Base-by-base conservation (phyloP, 257 asterid genomes). In the Forsythia viridissima region DNA sequence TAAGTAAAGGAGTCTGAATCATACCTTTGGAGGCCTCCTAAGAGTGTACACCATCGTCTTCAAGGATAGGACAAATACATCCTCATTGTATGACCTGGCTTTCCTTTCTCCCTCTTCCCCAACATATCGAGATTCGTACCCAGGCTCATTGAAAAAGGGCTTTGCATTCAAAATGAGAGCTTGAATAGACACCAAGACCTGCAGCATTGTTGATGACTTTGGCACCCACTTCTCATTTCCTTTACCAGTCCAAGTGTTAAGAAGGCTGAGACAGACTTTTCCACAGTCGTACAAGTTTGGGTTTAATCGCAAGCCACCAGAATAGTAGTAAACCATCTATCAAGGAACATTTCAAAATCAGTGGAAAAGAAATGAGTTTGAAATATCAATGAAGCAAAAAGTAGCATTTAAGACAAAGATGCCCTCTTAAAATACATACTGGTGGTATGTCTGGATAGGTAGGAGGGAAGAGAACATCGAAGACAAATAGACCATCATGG, bases 271-370 rank as follows among this genome's bases (percentile, higher is more conserved):
- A 79, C 90, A 88, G 51, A 88, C 92, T 88, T 88, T 86, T 11
- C 92, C 92, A 78, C 89, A 83, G n/a, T 84, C 89, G 70, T 88
- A 88, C 86, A 88, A 82, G 80, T 88, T 88, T 16, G 92, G 92
- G 55, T 88, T 88, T 72, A 88, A 70, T 46, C 89, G 81, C 86
- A 88, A 74, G 72, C 92, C 92, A 61, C 90, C 92, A 73, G 92
- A 84, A 55, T 86, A 81, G 76, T 86, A 88, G 83, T 88, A 81
- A 20, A 86, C 90, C 90, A 86, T 81, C 92, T 89, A 70, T 24
- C 69, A 43, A 40, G 21, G 24, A 72, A 46, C 65, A 48, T 21
- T 12, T 20, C 18, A 78, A 75, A 57, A 57, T 57, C 66, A 51
- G 46, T 48, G 59, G 18, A 41, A 8, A 57, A 24, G 21, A 13